Evolutionary conservation across 306 rosid species (phyloP).

Genomic region (Rubus parviflorus): DNA sequence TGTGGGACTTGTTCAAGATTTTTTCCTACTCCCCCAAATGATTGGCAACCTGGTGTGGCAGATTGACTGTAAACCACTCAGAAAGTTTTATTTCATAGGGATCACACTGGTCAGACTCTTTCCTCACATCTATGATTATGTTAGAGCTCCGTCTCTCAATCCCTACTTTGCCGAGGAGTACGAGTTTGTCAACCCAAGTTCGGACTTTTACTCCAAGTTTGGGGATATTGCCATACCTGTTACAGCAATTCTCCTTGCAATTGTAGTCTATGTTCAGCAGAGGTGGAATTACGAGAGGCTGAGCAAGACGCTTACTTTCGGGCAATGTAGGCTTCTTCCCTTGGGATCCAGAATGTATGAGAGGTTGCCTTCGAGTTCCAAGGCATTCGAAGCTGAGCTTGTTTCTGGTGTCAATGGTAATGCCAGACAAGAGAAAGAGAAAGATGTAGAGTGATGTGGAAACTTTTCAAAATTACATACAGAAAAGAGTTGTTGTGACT

Average conservation of each 20-base stretch:
- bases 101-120: constrained; percentile 78
- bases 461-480: constrained; percentile 26
- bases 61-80: constrained; percentile 66
- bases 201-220: constrained; percentile 68
- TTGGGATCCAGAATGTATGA: constrained; percentile 55
- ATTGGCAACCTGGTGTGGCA: constrained; percentile 86
- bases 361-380: constrained; percentile 71
- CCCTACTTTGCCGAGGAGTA: constrained; percentile 67
- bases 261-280: constrained; percentile 67
- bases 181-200: constrained; percentile 69
- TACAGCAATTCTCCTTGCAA: constrained; percentile 62
- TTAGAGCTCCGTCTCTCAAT: constrained; percentile 56
- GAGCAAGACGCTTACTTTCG: constrained; percentile 47
- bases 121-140: constrained; percentile 78
- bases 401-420: constrained; percentile 47
- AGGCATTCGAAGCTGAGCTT: constrained; percentile 69
- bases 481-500: not conserved
- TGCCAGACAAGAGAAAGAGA: constrained; percentile 42
- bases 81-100: constrained; percentile 74
- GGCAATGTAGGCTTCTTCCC: constrained; percentile 63
- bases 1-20: constrained; percentile 82
- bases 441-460: constrained; percentile 39
- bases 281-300: constrained; percentile 68
- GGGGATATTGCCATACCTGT: constrained; percentile 74
- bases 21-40: constrained; percentile 83